Percentiles rank a stretch among this genome's conserved stretches.
phyloP scores from a whole-genome alignment of 768 basidiomycete species.

The Crucibulum laeve region DNA sequence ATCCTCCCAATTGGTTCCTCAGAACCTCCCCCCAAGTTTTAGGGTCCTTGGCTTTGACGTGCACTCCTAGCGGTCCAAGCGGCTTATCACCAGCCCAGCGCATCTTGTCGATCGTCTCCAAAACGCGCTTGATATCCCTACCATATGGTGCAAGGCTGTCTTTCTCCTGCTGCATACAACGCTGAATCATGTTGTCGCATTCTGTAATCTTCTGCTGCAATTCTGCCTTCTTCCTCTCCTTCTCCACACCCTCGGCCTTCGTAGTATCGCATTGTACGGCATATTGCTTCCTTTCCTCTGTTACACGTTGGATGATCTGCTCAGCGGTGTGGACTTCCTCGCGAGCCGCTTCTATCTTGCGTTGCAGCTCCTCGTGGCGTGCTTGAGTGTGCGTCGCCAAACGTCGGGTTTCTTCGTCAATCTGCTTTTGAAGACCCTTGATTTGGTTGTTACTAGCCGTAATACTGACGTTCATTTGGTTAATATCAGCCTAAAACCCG shows the following conservation, averaged over 20 bases:
- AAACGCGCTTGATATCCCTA: slow-evolving; percentile 49
- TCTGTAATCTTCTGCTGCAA: slow-evolving; percentile 39
- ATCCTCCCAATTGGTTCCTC: slow-evolving; percentile 49
- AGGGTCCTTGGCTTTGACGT: slow-evolving; percentile 70
- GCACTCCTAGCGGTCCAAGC: slow-evolving; percentile 75
- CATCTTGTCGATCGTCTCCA: slow-evolving; percentile 44
- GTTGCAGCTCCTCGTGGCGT: slow-evolving; percentile 55
- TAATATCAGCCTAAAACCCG: slow-evolving; percentile 41
- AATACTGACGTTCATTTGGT: slow-evolving; percentile 38
- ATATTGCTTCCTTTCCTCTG: slow-evolving; percentile 26
- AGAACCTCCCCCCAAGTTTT: slow-evolving; percentile 63
- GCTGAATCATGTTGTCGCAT: slow-evolving; percentile 44
- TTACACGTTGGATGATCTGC: slow-evolving; percentile 19
- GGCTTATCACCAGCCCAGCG: slow-evolving; percentile 65
- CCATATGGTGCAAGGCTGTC: slow-evolving; percentile 65
- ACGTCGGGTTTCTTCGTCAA: slow-evolving; percentile 48
- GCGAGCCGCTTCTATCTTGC: slow-evolving; percentile 44
- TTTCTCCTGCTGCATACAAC: slow-evolving; percentile 45
- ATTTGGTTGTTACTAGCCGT: slow-evolving; percentile 27
- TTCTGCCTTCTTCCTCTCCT: slow-evolving; percentile 24
- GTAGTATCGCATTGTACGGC: slow-evolving; percentile 21
- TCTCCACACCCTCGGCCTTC: slow-evolving; percentile 28
- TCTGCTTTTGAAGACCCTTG: slow-evolving; percentile 37
- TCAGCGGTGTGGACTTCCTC: slow-evolving; percentile 35
- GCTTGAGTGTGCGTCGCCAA: slow-evolving; percentile 55